These are phyloP conservation scores for Cytospora piceae DNA, from an alignment of 2,329 filamentous ascomycete species.

Conservation along the genomic window DNA sequence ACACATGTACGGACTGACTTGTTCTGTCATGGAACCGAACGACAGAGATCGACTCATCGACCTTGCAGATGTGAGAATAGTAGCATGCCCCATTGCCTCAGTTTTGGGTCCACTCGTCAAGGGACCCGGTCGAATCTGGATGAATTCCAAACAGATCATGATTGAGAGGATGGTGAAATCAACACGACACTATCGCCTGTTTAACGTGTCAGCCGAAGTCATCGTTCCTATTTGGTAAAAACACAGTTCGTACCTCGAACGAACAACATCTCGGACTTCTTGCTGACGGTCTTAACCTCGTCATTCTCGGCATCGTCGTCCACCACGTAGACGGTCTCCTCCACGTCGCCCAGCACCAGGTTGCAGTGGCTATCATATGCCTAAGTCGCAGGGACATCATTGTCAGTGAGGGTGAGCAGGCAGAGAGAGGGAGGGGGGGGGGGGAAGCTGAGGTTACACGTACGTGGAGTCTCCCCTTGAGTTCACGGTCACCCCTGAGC, in stretches of 20 bases:
- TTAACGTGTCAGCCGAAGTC: slow-evolving; percentile 5
- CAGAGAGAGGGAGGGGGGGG: neutral
- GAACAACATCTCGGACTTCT: slow-evolving; percentile 98
- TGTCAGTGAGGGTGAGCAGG: slow-evolving; percentile 12
- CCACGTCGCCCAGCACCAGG: slow-evolving; percentile 90
- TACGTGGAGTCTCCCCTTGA: slow-evolving; percentile 94
- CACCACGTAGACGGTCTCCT: slow-evolving; percentile 94
- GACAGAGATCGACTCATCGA: neutral
- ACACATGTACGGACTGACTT: neutral
- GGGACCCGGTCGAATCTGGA: slow-evolving; percentile 7
- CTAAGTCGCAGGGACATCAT: slow-evolving; percentile 50
- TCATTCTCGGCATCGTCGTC: slow-evolving; percentile 83
- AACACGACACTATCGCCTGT: slow-evolving; percentile 39
- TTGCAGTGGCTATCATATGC: slow-evolving; percentile 99
- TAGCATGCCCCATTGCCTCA: neutral
- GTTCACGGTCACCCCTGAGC: slow-evolving; percentile 90
- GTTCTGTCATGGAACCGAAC: neutral
- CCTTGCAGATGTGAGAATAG: neutral
- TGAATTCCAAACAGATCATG: slow-evolving; percentile 21
- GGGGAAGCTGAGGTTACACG: slow-evolving; percentile 38
- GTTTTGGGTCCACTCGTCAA: neutral
- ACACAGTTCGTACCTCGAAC: slow-evolving; percentile 76
- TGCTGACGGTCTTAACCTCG: slow-evolving; percentile 86
- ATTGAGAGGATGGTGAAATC: slow-evolving; percentile 36
- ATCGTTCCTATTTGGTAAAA: neutral